Conservation (phyloP, 805 yeast species). For the Wickerhamiella vanderwaltii region DNA sequence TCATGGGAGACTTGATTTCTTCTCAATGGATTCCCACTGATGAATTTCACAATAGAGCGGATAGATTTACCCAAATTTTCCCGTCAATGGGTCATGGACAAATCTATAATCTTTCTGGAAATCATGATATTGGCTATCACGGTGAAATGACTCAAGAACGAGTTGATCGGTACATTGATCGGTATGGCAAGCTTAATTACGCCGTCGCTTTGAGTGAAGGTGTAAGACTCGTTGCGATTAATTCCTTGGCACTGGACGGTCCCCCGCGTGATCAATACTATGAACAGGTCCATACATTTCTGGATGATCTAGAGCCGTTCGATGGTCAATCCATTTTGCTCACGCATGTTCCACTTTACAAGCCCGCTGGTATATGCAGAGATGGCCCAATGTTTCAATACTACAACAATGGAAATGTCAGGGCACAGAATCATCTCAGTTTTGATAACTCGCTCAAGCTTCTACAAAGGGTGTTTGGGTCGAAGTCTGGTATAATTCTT, state of each 20-base stretch:
- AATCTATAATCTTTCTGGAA: conserved; percentile 79
- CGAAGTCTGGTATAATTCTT: conserved; percentile 59
- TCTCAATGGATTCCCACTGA: conserved; percentile 89
- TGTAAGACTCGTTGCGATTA: conserved; percentile 84
- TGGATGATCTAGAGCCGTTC: conserved; percentile 49
- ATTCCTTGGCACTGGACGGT: conserved; percentile 76
- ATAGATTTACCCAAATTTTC: conserved; percentile 37
- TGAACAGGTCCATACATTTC: conserved; percentile 57
- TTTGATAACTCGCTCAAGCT: conserved; percentile 54
- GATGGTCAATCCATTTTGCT: conserved; percentile 70
- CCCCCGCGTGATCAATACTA: conserved; percentile 73
- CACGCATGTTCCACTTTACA: conserved; percentile 84
- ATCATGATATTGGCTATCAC: conserved; percentile 90
- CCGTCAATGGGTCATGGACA: conserved; percentile 9
- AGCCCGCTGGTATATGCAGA: conserved; percentile 65
- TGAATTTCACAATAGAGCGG: conserved; percentile 72
- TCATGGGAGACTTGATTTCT: conserved; percentile 85
- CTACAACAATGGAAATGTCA: conserved; percentile 52
- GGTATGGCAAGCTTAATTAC: conserved; percentile 79
- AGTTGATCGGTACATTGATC: conserved; percentile 57
- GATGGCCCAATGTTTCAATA: conserved; percentile 72
- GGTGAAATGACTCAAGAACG: conserved; percentile 94
- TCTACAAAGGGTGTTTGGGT: conserved; percentile 57
- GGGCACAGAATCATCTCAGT: conserved; percentile 79
- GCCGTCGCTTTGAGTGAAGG: conserved; percentile 50